Evolutionary conservation across 192 early-diverging fungal genomes (phyloP).

Genomic region (Haplosporangium gracile): DNA sequence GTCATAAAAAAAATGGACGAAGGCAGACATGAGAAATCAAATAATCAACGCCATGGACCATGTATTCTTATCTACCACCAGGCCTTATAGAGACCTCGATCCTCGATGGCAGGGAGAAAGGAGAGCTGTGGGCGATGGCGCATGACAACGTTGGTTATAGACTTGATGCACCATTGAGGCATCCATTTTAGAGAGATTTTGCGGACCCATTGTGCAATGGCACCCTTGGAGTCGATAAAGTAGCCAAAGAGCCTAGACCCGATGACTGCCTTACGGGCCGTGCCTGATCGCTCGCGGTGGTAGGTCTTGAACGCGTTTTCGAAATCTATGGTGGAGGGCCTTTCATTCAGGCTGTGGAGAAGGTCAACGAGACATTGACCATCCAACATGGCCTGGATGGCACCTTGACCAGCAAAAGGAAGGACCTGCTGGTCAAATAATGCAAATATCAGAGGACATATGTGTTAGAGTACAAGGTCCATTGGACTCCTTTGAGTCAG

Average conservation of each 20-base stretch:
- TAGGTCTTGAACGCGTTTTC: conserved; percentile 16
- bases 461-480: not conserved
- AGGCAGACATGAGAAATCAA: no score
- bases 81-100: conserved; percentile 20
- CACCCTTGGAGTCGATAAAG: conserved; percentile 19
- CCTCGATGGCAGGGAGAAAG: conserved; percentile 28
- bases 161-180: conserved; percentile 12
- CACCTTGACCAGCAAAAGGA: conserved; percentile 39
- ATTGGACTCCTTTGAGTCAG: not conserved
- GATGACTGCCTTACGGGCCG: conserved; percentile 15
- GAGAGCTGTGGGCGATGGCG: conserved; percentile 32
- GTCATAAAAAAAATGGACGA: no score
- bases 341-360: conserved; percentile 8
- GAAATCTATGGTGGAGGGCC: not conserved
- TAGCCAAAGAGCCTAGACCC: conserved; percentile 32
- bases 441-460: not conserved
- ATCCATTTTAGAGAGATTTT: conserved; percentile 8
- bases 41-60: no score
- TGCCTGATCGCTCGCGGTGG: not conserved
- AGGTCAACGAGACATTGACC: conserved; percentile 28
- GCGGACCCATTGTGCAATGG: conserved; percentile 10
- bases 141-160: conserved; percentile 21
- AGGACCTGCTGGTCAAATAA: conserved; percentile 12
- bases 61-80: not conserved
- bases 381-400: conserved; percentile 38